These are phyloP conservation scores for Cordyceps cicadae DNA, from an alignment of 2,329 filamentous ascomycete species.

Conservation along the genomic window DNA sequence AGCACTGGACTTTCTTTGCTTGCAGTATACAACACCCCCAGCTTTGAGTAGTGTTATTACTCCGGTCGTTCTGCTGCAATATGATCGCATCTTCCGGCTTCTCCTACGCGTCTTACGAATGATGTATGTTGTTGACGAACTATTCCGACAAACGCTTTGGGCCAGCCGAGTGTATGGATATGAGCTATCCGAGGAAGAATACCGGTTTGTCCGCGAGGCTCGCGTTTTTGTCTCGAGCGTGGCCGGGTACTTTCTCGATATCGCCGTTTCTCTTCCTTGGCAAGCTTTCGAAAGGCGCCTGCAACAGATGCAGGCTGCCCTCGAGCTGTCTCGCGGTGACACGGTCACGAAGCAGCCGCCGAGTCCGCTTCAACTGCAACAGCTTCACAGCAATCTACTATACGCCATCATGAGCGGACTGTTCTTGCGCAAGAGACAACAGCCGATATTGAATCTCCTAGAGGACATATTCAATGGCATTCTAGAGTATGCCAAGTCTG, in stretches of 20 bases:
- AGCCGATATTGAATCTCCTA: constrained; percentile 61
- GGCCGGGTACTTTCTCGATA: constrained; percentile 70
- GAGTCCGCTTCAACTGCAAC: constrained; percentile 59
- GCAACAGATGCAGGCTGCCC: constrained; percentile 19
- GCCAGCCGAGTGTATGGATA: constrained; percentile 19
- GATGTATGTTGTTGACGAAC: constrained; percentile 62
- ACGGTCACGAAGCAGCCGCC: constrained; percentile 15
- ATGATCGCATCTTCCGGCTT: constrained; percentile 77
- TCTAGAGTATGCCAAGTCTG: constrained; percentile 58
- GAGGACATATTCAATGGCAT: constrained; percentile 69
- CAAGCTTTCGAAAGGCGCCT: constrained; percentile 58
- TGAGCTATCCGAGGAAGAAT: constrained; percentile 23
- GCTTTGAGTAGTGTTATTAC: constrained; percentile 70
- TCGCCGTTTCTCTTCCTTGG: constrained; percentile 69
- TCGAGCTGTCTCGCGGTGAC: constrained; percentile 1
- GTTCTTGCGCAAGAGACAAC: constrained; percentile 66
- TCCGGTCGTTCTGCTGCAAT: constrained; percentile 60
- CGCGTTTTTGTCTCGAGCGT: constrained; percentile 70
- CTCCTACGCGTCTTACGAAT: constrained; percentile 71
- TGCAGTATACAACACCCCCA: constrained; percentile 72
- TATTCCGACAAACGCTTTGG: constrained; percentile 47
- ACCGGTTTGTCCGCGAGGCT: constrained; percentile 65
- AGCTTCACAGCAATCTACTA: constrained; percentile 63
- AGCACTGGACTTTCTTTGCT: constrained; percentile 84
- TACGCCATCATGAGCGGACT: constrained; percentile 68